Evolutionary conservation across 208 protist species (phyloP).

Genomic region (Crithidia fasciculata): DNA sequence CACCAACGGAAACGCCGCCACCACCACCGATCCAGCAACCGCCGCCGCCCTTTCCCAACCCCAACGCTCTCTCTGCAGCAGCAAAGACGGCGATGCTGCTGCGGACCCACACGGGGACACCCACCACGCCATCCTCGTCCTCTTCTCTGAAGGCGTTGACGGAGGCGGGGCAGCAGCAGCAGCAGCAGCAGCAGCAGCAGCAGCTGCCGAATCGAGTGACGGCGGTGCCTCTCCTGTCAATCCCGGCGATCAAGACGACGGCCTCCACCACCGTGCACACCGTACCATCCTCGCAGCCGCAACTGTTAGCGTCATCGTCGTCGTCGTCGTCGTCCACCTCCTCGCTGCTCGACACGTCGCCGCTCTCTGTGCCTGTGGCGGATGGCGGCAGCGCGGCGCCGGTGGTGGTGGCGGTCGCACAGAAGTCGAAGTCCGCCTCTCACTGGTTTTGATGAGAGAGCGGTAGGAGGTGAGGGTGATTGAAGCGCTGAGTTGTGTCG

Average conservation of each 20-base stretch:
- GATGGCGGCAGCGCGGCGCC: background rate
- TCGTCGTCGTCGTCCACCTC: background rate
- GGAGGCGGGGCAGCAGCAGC: too few species aligned
- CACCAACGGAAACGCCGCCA: background rate
- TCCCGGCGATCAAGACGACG: background rate
- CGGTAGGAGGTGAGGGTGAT: background rate
- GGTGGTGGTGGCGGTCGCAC: background rate
- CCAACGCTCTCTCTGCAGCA: background rate
- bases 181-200: background rate
- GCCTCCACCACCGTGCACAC: background rate
- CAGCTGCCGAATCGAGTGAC: background rate
- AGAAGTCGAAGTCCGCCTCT: background rate
- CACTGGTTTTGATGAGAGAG: conserved; percentile 3
- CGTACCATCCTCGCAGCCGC: conserved; percentile 2
- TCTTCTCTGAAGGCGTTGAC: too few species aligned
- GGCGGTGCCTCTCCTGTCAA: background rate
- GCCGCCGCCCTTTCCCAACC: background rate
- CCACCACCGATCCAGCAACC: background rate
- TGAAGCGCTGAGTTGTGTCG: too few species aligned
- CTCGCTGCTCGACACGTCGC: background rate
- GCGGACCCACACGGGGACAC: background rate
- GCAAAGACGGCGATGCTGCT: background rate
- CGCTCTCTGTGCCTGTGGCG: background rate
- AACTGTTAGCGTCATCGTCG: background rate
- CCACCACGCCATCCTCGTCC: too few species aligned